phyloP scores from a whole-genome alignment of 192 early-diverging fungal genomes.

The Bifiguratus adelaidae region DNA sequence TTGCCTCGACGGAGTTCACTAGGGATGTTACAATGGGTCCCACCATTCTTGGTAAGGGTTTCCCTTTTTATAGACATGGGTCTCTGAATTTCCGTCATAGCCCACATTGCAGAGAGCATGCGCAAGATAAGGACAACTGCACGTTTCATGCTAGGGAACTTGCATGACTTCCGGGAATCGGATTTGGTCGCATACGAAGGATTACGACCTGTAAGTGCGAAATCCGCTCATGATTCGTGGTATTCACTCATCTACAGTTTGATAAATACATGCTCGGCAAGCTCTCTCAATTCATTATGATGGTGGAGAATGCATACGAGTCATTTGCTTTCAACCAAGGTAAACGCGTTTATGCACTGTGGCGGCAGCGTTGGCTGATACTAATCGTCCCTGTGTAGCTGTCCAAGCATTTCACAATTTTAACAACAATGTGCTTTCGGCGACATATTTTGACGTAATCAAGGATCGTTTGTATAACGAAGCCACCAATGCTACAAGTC shows the following conservation, averaged over 20 bases:
- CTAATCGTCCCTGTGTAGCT: constrained; percentile 26
- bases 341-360: constrained; percentile 5
- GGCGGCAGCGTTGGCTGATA: too few relatives aligned
- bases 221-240: not conserved
- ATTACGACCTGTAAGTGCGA: constrained; percentile 3
- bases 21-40: constrained; percentile 63
- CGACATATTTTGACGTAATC: constrained; percentile 72
- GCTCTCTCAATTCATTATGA: constrained; percentile 45
- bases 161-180: constrained; percentile 41
- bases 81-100: constrained; percentile 7
- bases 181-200: constrained; percentile 31
- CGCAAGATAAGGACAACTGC: constrained; percentile 68
- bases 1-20: constrained; percentile 66
- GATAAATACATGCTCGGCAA: constrained; percentile 58
- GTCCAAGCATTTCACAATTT: constrained; percentile 56
- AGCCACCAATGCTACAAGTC: constrained; percentile 14
- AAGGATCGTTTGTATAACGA: constrained; percentile 71
- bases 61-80: not conserved
- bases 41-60: constrained; percentile 35
- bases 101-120: constrained; percentile 48
- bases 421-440: constrained; percentile 51
- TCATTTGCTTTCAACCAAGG: constrained; percentile 49
- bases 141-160: constrained; percentile 69
- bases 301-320: constrained; percentile 42
- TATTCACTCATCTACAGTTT: constrained; percentile 8